Evolutionary conservation across 164 flowering plant species (phyloP).

Genomic region (Saururus chinensis): DNA sequence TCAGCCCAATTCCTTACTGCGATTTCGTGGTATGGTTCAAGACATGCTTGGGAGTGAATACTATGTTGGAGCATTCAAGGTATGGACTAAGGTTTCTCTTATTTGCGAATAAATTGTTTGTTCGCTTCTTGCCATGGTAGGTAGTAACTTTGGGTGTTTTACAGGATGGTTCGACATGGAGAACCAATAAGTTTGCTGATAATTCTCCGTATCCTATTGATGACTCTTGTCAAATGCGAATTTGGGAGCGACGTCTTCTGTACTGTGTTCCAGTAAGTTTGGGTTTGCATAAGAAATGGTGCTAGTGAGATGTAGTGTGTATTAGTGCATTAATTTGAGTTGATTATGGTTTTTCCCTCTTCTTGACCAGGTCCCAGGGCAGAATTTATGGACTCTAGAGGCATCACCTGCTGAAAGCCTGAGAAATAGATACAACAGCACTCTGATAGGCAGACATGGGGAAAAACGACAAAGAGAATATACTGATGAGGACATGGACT

Average conservation of each 20-base stretch:
- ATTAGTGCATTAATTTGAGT: not conserved
- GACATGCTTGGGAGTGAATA: constrained; percentile 87
- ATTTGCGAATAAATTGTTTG: not conserved
- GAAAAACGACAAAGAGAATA: constrained; percentile 69
- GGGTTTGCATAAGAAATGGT: not conserved
- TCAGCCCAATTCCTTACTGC: constrained; percentile 63
- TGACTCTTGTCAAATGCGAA: constrained; percentile 34
- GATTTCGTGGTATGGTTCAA: constrained; percentile 87
- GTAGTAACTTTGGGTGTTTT: not conserved
- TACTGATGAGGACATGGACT: constrained; percentile 26
- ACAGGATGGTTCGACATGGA: constrained; percentile 72
- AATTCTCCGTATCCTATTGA: constrained; percentile 39
- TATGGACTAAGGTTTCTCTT: constrained; percentile 8
- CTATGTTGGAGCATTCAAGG: constrained; percentile 91
- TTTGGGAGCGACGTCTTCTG: constrained; percentile 86
- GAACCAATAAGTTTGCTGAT: constrained; percentile 73
- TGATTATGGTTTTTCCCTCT: not conserved
- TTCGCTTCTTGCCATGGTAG: not conserved
- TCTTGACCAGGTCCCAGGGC: constrained; percentile 63
- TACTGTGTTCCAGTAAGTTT: constrained; percentile 72
- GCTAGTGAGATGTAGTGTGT: not conserved
- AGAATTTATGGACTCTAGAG: constrained; percentile 52
- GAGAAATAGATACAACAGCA: constrained; percentile 6
- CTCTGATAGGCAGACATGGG: constrained; percentile 30
- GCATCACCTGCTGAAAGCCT: constrained; percentile 17